Evolutionary conservation across 768 basidiomycete species (phyloP).

Genomic region (Mycena indigotica): DNA sequence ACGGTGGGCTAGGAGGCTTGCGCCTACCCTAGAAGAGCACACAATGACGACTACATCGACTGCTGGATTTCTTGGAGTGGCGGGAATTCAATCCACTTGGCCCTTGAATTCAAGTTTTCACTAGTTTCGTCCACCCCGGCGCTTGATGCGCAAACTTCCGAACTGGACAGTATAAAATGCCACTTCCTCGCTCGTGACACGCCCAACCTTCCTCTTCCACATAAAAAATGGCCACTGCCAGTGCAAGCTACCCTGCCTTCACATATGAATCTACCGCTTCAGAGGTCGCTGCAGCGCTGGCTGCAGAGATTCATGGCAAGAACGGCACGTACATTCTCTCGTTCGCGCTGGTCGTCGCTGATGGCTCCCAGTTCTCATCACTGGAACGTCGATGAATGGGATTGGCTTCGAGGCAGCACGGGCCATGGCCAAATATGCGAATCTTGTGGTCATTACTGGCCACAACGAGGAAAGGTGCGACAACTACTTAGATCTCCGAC

Average conservation of each 20-base stretch:
- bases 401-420: constrained; percentile 8
- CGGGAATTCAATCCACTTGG: too few relatives aligned
- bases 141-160: too few relatives aligned
- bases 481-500: background rate
- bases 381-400: constrained; percentile 4
- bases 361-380: constrained; percentile 1
- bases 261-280: background rate
- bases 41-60: too few relatives aligned
- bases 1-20: too few relatives aligned
- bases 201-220: too few relatives aligned
- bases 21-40: too few relatives aligned
- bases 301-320: background rate
- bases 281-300: background rate
- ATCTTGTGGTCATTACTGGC: constrained; percentile 9
- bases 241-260: background rate
- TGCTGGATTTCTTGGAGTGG: too few relatives aligned
- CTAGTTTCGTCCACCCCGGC: too few relatives aligned
- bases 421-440: constrained; percentile 1
- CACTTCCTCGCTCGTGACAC: too few relatives aligned
- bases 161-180: too few relatives aligned
- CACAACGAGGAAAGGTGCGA: constrained; percentile 4
- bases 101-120: too few relatives aligned
- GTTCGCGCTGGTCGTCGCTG: background rate
- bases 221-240: too few relatives aligned
- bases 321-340: background rate